A percentile compares a stretch with the other conserved stretches of the same genome.
phyloP scores from a whole-genome alignment of 371 early-diverging fungal species.

The Mucor sp. region DNA sequence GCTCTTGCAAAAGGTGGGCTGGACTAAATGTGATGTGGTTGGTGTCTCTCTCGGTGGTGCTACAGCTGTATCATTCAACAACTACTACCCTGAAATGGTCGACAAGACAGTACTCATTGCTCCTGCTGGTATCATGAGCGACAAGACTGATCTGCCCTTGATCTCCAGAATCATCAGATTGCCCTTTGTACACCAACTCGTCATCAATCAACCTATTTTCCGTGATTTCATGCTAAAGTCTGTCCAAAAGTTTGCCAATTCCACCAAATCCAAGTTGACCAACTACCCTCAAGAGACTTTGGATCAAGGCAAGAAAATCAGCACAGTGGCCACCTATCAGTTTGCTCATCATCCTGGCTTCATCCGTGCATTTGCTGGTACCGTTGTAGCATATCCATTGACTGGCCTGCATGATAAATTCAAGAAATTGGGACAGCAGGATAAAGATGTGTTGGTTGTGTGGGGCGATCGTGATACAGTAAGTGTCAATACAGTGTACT shows the following conservation, averaged over 20 bases:
- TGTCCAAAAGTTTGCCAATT: neutral
- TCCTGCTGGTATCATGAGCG: constrained; percentile 55
- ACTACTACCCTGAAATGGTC: constrained; percentile 52
- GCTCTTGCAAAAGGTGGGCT: constrained; percentile 55
- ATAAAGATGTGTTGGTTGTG: constrained; percentile 31
- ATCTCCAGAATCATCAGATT: constrained; percentile 23
- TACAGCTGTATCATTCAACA: constrained; percentile 54
- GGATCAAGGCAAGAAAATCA: neutral
- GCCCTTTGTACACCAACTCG: constrained; percentile 14
- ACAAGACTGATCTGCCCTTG: constrained; percentile 29
- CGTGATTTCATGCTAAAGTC: constrained; percentile 9
- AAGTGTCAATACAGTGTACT: constrained; percentile 12
- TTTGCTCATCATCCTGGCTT: constrained; percentile 50
- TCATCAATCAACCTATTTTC: constrained; percentile 19
- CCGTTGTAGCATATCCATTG: constrained; percentile 46
- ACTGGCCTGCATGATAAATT: constrained; percentile 35
- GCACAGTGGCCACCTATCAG: constrained; percentile 27
- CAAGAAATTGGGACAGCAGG: constrained; percentile 32
- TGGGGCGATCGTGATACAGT: constrained; percentile 53
- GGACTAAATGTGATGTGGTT: constrained; percentile 45
- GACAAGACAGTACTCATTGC: constrained; percentile 51
- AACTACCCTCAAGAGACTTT: constrained; percentile 1
- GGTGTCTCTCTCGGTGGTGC: constrained; percentile 58
- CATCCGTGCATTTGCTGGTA: constrained; percentile 44
- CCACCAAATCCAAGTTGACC: neutral